Conservation (phyloP, 306 rosid species). For the Fragaria vesca region DNA sequence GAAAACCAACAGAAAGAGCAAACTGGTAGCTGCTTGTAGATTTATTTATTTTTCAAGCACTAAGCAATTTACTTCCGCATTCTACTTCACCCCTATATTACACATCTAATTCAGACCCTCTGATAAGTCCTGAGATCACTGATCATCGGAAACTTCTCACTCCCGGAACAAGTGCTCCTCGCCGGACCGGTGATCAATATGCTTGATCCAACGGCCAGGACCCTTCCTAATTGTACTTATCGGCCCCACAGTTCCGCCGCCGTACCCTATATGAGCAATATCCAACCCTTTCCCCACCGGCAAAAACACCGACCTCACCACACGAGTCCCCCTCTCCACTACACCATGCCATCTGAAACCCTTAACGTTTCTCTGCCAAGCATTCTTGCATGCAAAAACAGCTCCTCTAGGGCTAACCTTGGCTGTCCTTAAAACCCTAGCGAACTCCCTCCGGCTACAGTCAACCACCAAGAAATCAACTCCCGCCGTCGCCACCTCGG, state of each 20-base stretch:
- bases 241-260: conserved; percentile 19
- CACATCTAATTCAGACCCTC: neutral
- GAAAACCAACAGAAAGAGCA: neutral
- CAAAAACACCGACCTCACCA: conserved; percentile 66
- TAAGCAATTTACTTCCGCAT: neutral
- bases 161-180: conserved; percentile 70
- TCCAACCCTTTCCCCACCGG: conserved; percentile 86
- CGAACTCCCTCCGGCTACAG: conserved; percentile 54
- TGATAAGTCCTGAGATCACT: neutral
- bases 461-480: conserved; percentile 84
- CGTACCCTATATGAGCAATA: conserved; percentile 74
- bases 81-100: neutral
- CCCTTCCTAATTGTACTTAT: conserved; percentile 8
- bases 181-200: conserved; percentile 61
- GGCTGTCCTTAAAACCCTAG: conserved; percentile 52
- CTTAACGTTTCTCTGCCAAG: conserved; percentile 42
- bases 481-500: conserved; percentile 36
- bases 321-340: conserved; percentile 63
- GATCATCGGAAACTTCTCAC: conserved; percentile 5
- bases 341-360: conserved; percentile 56
- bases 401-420: conserved; percentile 59
- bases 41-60: conserved; percentile 13
- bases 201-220: conserved; percentile 76
- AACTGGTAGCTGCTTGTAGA: conserved; percentile 14
- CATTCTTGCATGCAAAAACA: conserved; percentile 77